A percentile compares a stretch with the other conserved stretches of the same genome.
Conservation (phyloP, 139 green algal genomes). For the Diplosphaera chodatii region DNA sequence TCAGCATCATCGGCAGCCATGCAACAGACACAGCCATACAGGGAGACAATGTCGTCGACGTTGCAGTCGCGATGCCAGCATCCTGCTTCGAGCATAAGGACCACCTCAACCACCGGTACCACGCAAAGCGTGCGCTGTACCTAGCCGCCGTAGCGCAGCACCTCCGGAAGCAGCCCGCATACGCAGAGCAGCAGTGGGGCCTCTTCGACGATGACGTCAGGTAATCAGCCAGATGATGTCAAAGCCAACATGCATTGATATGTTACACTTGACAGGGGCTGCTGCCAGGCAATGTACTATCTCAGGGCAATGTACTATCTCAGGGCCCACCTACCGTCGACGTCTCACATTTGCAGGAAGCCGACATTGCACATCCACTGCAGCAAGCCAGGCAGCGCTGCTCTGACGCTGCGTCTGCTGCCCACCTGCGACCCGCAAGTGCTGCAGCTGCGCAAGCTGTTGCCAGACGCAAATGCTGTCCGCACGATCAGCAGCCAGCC, state of each 20-base stretch:
- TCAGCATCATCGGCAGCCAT: conserved; percentile 38
- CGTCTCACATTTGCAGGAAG: no score
- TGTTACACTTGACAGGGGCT: no score
- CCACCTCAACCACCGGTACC: conserved; percentile 68
- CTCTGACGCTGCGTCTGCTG: conserved; percentile 32
- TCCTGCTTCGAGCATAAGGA: conserved; percentile 64
- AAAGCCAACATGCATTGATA: no score
- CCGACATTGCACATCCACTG: not conserved
- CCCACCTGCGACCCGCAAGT: conserved; percentile 6
- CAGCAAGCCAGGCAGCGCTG: not conserved
- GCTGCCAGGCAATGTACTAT: no score
- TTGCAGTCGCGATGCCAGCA: conserved; percentile 59
- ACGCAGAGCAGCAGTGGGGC: conserved; percentile 24
- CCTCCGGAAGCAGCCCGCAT: conserved; percentile 23
- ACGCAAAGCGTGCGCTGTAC: conserved; percentile 55
- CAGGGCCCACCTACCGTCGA: no score
- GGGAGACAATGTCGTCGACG: conserved; percentile 29
- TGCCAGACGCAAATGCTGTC: conserved; percentile 46
- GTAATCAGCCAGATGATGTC: conserved; percentile 38
- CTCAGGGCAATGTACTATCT: no score
- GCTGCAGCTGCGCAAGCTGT: conserved; percentile 48
- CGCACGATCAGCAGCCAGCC: not conserved
- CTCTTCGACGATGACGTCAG: conserved; percentile 36
- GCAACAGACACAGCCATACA: conserved; percentile 4
- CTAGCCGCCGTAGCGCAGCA: conserved; percentile 33